Conservation (phyloP, 73 alveolate species). For the Paramecium octaurelia region DNA sequence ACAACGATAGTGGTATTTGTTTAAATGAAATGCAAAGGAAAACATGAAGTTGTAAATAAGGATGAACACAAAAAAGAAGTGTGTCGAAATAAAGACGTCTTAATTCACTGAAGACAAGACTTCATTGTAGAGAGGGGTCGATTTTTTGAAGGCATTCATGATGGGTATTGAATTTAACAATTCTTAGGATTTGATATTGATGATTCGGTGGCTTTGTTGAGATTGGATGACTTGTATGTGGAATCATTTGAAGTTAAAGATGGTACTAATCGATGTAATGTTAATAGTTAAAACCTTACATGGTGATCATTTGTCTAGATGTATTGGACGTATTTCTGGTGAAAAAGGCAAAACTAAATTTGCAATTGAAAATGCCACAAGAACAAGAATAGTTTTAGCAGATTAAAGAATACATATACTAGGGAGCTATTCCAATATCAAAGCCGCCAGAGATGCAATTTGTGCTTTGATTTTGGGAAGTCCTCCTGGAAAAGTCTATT, state of each 20-base stretch:
- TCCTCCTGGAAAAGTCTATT: slow-evolving; percentile 99
- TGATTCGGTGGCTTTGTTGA: slow-evolving; percentile 98
- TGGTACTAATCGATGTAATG: not conserved
- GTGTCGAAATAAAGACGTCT: slow-evolving; percentile 95
- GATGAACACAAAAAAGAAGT: slow-evolving; percentile 96
- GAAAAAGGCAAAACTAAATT: slow-evolving; percentile 98
- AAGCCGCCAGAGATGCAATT: slow-evolving; percentile 96
- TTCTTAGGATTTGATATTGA: slow-evolving; percentile 85
- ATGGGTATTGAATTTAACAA: slow-evolving; percentile 71
- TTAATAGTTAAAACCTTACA: slow-evolving; percentile 88
- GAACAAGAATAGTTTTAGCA: slow-evolving; percentile 97
- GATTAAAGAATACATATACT: slow-evolving; percentile 97
- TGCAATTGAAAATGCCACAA: slow-evolving; percentile 99
- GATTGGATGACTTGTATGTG: slow-evolving; percentile 97
- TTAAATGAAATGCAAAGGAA: slow-evolving; percentile 63
- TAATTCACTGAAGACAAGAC: slow-evolving; percentile 93
- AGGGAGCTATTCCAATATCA: slow-evolving; percentile 85
- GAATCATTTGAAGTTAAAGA: slow-evolving; percentile 99
- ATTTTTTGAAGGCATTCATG: slow-evolving; percentile 97
- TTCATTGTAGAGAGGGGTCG: slow-evolving; percentile 94
- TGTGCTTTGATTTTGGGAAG: slow-evolving; percentile 98
- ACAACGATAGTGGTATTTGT: slow-evolving; percentile 86
- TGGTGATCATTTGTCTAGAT: slow-evolving; percentile 98
- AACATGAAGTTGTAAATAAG: slow-evolving; percentile 99
- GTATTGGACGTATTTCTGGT: slow-evolving; percentile 99